Base-by-base conservation (phyloP, 169 alveolate genomes). In the Plasmodium ovale region DNA sequence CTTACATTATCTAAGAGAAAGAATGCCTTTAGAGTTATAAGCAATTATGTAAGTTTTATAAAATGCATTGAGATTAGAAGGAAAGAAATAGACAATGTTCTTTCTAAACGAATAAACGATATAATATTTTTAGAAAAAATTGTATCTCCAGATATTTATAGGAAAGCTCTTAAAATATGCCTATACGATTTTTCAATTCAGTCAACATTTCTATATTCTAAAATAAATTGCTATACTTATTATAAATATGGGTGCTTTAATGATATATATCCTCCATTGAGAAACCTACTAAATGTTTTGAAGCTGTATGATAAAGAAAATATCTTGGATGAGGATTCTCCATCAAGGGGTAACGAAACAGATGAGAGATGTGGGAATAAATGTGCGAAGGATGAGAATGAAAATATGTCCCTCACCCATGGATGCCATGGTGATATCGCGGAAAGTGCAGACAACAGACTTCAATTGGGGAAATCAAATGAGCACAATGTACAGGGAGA, bases 201-300 rank as follows among this genome's bases (percentile, higher is more conserved):
- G 21, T 79, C 59, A 3, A 31, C 64, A n/a, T 79, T 79, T 65
- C 53, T 79, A 21, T 79, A 49, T 69, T 79, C 89, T 16, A 53
- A 33, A 12, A 16, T 23, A n/a, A 65, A 58, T 10, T 79, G 84
- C 62, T 65, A 79, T 29, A 31, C 62, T 39, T 35, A 79, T 29
- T 79, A 79, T 31, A 79, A 79, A 39, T 33, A 49, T 56, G 65
- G 62, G 89, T 23, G 65, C 5, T 79, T 79, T 44, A 71, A 51
- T 5, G 31, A 49, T 5, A 31, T 79, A 44, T 79, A 79, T 49
- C 62, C 49, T 2, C 89, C 89, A 3, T 27, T 79, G 42, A 65
- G 27, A 65, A 3, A 51, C n/a, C 58, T 79, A 21, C 29, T 79
- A 49, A 60, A 65, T 64, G 35, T 67, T 19, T 9, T 79, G 19